phyloP scores from a whole-genome alignment of 768 basidiomycete genomes.

The Xanthoconium stramineum region DNA sequence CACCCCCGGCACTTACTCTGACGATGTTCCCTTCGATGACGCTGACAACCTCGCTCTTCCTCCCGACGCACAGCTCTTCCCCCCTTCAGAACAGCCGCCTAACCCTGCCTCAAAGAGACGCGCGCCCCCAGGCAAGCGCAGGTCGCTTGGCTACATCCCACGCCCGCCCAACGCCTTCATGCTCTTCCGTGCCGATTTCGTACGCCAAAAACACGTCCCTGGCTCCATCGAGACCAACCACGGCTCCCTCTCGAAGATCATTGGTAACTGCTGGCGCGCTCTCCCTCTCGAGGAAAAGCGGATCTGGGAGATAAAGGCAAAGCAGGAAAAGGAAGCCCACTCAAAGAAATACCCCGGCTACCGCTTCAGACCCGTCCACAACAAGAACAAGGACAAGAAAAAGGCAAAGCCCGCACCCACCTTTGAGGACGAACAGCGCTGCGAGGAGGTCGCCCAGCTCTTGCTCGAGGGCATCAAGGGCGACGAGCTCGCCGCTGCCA shows the following conservation, averaged over 20 bases:
- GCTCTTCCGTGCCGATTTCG: constrained; percentile 37
- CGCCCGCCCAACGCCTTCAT: constrained; percentile 35
- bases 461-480: constrained; percentile 70
- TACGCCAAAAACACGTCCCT: constrained; percentile 46
- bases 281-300: constrained; percentile 69
- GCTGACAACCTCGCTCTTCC: constrained; percentile 31
- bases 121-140: constrained; percentile 58
- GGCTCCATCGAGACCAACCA: constrained; percentile 51
- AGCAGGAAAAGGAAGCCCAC: constrained; percentile 72
- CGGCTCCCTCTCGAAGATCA: constrained; percentile 48
- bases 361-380: constrained; percentile 43
- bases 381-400: constrained; percentile 46
- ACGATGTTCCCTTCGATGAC: constrained; percentile 22
- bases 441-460: constrained; percentile 58
- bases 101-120: constrained; percentile 44
- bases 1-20: constrained; percentile 49
- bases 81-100: constrained; percentile 44
- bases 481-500: constrained; percentile 59
- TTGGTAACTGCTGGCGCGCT: constrained; percentile 60
- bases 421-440: constrained; percentile 30
- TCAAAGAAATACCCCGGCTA: constrained; percentile 66
- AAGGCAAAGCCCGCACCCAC: constrained; percentile 25
- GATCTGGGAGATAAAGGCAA: constrained; percentile 70
- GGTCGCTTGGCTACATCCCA: constrained; percentile 45
- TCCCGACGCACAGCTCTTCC: constrained; percentile 46